Evolutionary conservation across 768 basidiomycete species (phyloP).

Genomic region (Pleurotus tuoliensis): DNA sequence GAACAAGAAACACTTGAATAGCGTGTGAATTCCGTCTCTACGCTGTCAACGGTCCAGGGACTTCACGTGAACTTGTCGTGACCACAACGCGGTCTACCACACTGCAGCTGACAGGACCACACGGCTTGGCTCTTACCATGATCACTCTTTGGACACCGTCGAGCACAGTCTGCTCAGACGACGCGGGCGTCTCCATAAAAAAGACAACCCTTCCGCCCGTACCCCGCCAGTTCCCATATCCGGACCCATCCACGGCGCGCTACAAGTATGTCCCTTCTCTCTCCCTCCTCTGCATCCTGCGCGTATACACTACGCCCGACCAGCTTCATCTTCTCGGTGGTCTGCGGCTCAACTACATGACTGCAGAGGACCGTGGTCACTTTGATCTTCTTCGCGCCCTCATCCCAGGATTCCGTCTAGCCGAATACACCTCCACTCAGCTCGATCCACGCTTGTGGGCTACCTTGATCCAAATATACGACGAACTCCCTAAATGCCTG

Average conservation of each 20-base stretch:
- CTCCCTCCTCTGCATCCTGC: constrained; percentile 43
- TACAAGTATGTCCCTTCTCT: constrained; percentile 45
- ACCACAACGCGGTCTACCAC: not conserved
- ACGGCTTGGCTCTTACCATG: not conserved
- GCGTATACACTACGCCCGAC: constrained; percentile 41
- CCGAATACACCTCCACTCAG: constrained; percentile 15
- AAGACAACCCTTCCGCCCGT: constrained; percentile 16
- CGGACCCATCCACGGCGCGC: constrained; percentile 1
- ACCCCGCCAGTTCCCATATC: constrained; percentile 20
- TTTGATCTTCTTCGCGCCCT: constrained; percentile 37
- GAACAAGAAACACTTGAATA: not conserved
- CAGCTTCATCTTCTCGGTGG: constrained; percentile 31
- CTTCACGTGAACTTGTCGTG: not conserved
- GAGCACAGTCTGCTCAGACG: constrained; percentile 13
- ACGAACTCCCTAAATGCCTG: constrained; percentile 43
- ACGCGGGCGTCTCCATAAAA: constrained; percentile 16
- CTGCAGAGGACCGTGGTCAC: constrained; percentile 14
- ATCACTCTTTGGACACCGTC: constrained; percentile 10
- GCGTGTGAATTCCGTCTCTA: constrained; percentile 5
- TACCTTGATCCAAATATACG: constrained; percentile 55
- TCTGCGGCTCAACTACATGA: constrained; percentile 33
- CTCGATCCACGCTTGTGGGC: constrained; percentile 64
- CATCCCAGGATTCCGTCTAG: constrained; percentile 25
- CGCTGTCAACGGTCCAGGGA: not conserved
- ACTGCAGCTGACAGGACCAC: not conserved